Percentiles rank a stretch among this genome's conserved stretches.
phyloP scores from a whole-genome alignment of 305 asterid genomes.

The Striga hermonthica region DNA sequence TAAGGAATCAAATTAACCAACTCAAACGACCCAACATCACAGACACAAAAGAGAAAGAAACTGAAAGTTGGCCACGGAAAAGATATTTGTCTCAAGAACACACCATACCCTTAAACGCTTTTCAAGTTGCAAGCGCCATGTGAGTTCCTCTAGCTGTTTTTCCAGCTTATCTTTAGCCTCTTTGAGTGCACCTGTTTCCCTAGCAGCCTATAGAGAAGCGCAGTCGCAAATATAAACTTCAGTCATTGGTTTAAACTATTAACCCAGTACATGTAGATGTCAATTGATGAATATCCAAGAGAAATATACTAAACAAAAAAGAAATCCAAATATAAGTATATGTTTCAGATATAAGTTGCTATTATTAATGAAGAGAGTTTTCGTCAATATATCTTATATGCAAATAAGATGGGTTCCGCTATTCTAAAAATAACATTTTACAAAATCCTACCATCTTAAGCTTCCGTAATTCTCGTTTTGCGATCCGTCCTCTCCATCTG shows the following conservation, averaged over 20 bases:
- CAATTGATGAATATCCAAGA: conserved; percentile 21
- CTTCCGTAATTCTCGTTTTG: conserved; percentile 75
- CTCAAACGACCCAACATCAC: conserved; percentile 21
- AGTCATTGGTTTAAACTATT: conserved; percentile 4
- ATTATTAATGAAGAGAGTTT: conserved; percentile 9
- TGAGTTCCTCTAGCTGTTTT: conserved; percentile 90
- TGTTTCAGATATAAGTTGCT: conserved; percentile 14
- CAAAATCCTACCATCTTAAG: conserved; percentile 72
- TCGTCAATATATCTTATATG: conserved; percentile 17
- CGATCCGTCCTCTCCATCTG: conserved; percentile 84
- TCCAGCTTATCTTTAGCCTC: conserved; percentile 99
- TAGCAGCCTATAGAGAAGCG: conserved; percentile 73
- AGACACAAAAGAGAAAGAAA: conserved; percentile 9
- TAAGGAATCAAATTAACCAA: conserved; percentile 20
- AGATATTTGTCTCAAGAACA: conserved; percentile 28
- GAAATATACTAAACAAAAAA: conserved; percentile 8
- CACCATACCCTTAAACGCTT: conserved; percentile 81
- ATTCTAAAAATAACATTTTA: conserved; percentile 32
- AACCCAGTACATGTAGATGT: conserved; percentile 17
- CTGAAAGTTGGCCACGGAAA: neutral
- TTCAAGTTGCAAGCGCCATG: conserved; percentile 96
- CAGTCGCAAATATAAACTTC: conserved; percentile 20
- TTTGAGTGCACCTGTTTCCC: conserved; percentile 98
- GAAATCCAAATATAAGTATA: neutral
- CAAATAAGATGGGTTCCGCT: conserved; percentile 20